Evolutionary conservation across 192 early-diverging fungal genomes (phyloP).

Genomic region (Spizellomyces sp.): DNA sequence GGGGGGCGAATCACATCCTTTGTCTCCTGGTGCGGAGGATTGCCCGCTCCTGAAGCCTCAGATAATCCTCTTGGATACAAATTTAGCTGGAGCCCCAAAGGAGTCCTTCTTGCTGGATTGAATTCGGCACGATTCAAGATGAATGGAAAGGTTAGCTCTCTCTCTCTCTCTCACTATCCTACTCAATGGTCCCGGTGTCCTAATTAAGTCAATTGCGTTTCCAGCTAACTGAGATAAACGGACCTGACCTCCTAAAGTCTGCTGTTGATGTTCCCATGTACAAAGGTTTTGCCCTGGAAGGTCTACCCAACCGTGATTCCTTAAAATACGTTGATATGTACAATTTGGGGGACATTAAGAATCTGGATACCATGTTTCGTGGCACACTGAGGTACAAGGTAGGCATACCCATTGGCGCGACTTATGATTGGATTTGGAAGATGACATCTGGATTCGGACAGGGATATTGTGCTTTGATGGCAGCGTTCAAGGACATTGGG

Average conservation of each 20-base stretch:
- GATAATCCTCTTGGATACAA: constrained; percentile 99
- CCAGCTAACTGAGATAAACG: constrained; percentile 57
- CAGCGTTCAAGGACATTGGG: constrained; percentile 75
- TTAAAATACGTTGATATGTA: constrained; percentile 86
- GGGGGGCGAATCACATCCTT: constrained; percentile 76
- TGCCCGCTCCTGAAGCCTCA: constrained; percentile 94
- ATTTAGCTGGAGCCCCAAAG: constrained; percentile 89
- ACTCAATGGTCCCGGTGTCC: neutral
- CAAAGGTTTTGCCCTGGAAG: constrained; percentile 90
- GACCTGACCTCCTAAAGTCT: constrained; percentile 67
- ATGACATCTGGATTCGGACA: constrained; percentile 22
- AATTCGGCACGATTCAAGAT: constrained; percentile 84
- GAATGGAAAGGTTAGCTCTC: constrained; percentile 59
- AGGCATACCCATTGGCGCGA: constrained; percentile 16
- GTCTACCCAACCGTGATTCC: constrained; percentile 93
- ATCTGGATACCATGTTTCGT: constrained; percentile 90
- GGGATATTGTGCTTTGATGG: constrained; percentile 88
- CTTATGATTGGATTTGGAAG: constrained; percentile 3
- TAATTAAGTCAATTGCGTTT: constrained; percentile 31
- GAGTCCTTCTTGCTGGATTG: constrained; percentile 85
- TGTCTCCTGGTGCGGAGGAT: constrained; percentile 95
- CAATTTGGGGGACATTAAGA: constrained; percentile 67
- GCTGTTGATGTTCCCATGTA: constrained; percentile 79
- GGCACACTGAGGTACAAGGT: constrained; percentile 87
- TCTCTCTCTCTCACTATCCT: neutral